Conservation (phyloP, 768 basidiomycete species). For the Mycena chlorophos region DNA sequence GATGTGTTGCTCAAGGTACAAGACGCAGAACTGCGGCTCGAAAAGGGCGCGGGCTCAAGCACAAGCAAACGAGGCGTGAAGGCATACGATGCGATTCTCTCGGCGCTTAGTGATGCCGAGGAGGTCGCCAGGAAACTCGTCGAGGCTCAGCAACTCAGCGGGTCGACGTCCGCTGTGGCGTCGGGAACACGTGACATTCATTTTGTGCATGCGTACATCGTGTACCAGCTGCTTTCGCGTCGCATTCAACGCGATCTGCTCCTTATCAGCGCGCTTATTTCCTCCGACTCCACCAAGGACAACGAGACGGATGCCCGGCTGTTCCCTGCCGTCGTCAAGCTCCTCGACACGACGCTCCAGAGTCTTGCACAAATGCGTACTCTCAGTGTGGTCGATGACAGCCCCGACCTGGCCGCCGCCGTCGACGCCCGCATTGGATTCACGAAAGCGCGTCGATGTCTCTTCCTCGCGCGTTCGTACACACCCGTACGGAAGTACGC, state of each 20-base stretch:
- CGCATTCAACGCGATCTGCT: slow-evolving; percentile 89
- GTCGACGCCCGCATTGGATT: slow-evolving; percentile 76
- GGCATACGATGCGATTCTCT: slow-evolving; percentile 83
- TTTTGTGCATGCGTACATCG: slow-evolving; percentile 84
- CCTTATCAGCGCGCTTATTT: slow-evolving; percentile 65
- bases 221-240: slow-evolving; percentile 83
- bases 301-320: slow-evolving; percentile 66
- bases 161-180: slow-evolving; percentile 39
- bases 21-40: slow-evolving; percentile 66
- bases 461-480: slow-evolving; percentile 79
- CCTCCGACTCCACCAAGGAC: slow-evolving; percentile 36
- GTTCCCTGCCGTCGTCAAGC: slow-evolving; percentile 87
- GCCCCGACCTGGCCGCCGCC: slow-evolving; percentile 74
- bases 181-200: slow-evolving; percentile 68
- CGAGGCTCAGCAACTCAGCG: slow-evolving; percentile 70
- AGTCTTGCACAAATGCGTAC: slow-evolving; percentile 81
- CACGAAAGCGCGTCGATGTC: slow-evolving; percentile 75
- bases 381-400: slow-evolving; percentile 85
- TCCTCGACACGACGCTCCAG: slow-evolving; percentile 84
- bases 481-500: slow-evolving; percentile 66
- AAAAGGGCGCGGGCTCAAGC: slow-evolving; percentile 36
- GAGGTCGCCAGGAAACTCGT: slow-evolving; percentile 75
- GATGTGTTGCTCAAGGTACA: slow-evolving; percentile 83
- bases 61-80: slow-evolving; percentile 76
- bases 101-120: slow-evolving; percentile 87